These are phyloP conservation scores for Neoboletus magnificus DNA, from an alignment of 768 basidiomycete species.

Conservation along the genomic window DNA sequence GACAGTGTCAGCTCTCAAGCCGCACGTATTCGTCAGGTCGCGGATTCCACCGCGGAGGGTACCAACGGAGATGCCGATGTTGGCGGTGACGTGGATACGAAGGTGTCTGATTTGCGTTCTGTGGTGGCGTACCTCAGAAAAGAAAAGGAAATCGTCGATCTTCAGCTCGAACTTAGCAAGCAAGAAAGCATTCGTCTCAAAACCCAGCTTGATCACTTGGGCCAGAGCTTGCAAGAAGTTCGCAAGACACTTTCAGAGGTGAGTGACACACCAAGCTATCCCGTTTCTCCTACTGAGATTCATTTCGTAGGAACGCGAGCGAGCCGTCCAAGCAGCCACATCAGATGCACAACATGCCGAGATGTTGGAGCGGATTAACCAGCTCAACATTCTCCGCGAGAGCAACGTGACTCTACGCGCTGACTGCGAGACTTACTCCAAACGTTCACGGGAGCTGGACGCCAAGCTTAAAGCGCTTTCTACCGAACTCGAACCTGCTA, in stretches of 20 bases:
- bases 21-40: constrained; percentile 70
- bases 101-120: constrained; percentile 69
- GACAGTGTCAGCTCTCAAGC: constrained; percentile 83
- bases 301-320: constrained; percentile 67
- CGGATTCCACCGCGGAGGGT: constrained; percentile 46
- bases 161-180: constrained; percentile 78
- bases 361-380: constrained; percentile 81
- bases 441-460: constrained; percentile 67
- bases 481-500: constrained; percentile 67
- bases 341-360: constrained; percentile 81
- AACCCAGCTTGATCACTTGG: constrained; percentile 70
- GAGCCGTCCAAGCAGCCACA: constrained; percentile 63
- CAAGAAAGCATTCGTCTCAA: constrained; percentile 74
- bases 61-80: constrained; percentile 43
- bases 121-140: constrained; percentile 81
- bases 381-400: constrained; percentile 80
- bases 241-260: constrained; percentile 71
- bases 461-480: constrained; percentile 54
- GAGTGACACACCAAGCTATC: constrained; percentile 6
- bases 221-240: constrained; percentile 66
- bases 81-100: constrained; percentile 53
- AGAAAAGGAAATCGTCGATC: constrained; percentile 90
- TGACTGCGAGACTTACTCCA: constrained; percentile 68
- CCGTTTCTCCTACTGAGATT: background rate
- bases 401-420: constrained; percentile 83